Conservation (phyloP, 2,329 filamentous ascomycete genomes). For the Calonectria pauciramosa region DNA sequence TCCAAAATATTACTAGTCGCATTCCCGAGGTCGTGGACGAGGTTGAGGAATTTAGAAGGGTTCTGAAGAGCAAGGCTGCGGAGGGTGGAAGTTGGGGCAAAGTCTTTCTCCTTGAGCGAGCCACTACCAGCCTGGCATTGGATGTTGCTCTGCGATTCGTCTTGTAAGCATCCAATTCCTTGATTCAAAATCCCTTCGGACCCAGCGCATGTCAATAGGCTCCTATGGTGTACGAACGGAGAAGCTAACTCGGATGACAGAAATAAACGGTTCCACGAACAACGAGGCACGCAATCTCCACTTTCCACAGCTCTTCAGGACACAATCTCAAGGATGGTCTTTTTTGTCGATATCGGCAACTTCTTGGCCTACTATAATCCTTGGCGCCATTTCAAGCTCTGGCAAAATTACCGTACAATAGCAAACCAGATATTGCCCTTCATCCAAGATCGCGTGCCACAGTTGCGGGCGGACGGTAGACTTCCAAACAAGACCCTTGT, state of each 20-base stretch:
- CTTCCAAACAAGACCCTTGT: constrained; percentile 31
- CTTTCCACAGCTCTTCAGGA: constrained; percentile 27
- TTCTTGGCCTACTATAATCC: constrained; percentile 29
- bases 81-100: constrained; percentile 25
- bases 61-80: constrained; percentile 27
- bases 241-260: constrained; percentile 2
- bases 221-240: no score
- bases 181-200: no score
- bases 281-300: constrained; percentile 23
- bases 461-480: constrained; percentile 6
- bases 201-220: no score
- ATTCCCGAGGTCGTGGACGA: constrained; percentile 55
- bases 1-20: constrained; percentile 51
- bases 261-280: constrained; percentile 31
- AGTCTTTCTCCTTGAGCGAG: constrained; percentile 50
- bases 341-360: constrained; percentile 29
- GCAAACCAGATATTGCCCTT: constrained; percentile 17
- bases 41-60: constrained; percentile 50
- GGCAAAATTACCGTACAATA: constrained; percentile 33
- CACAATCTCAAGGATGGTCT: constrained; percentile 26
- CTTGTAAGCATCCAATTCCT: constrained; percentile 40
- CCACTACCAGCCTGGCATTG: constrained; percentile 54
- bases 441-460: constrained; percentile 22
- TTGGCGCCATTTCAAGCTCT: constrained; percentile 35
- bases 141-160: constrained; percentile 56